A percentile compares a stretch with the other conserved stretches of the same genome.
Conservation (phyloP, 225 moss, liverwort and hornwort genomes). For the Rhytidiadelphus loreus region DNA sequence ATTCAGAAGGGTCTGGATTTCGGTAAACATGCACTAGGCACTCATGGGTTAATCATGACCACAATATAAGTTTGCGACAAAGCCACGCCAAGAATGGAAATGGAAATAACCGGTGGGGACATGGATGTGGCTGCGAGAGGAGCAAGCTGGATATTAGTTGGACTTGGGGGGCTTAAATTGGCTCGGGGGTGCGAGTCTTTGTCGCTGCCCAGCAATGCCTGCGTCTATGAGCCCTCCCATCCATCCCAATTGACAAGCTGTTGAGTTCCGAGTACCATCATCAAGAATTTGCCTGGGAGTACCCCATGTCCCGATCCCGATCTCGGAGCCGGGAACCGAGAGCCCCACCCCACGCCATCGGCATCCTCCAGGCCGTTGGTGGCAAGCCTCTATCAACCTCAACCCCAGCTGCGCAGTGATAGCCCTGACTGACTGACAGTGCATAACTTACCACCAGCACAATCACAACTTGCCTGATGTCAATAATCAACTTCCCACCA, state of each 20-base stretch:
- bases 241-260: background rate
- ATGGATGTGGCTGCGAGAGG: background rate
- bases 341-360: background rate
- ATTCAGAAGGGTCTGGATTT: too few species aligned
- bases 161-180: background rate
- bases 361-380: background rate
- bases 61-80: background rate
- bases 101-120: too few species aligned
- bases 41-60: background rate
- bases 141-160: background rate
- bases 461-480: background rate
- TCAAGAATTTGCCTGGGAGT: background rate
- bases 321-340: background rate
- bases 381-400: background rate
- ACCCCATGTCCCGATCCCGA: too few species aligned
- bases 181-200: background rate
- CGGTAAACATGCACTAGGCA: too few species aligned
- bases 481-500: background rate
- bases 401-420: background rate
- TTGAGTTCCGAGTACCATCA: background rate
- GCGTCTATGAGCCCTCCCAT: background rate
- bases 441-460: background rate
- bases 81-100: background rate
- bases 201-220: background rate
- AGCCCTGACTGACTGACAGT: background rate